phyloP scores from a whole-genome alignment of 352 stramenopile genomes.

The Pythium utonaiense region DNA sequence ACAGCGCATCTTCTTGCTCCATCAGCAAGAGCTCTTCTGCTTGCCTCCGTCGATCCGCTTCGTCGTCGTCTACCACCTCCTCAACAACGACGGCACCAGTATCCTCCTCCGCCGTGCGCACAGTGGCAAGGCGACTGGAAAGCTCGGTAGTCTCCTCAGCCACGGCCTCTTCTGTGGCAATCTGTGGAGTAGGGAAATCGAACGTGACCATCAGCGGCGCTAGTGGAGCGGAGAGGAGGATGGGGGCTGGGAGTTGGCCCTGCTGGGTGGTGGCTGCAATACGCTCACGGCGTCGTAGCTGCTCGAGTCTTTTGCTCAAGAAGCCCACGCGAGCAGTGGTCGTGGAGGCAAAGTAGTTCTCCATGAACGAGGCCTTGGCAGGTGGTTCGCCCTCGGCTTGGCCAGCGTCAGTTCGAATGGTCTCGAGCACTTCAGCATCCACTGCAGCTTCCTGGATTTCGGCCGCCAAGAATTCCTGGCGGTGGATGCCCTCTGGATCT shows the following conservation, averaged over 20 bases:
- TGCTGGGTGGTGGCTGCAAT: neutral
- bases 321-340: neutral
- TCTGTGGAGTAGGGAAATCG: neutral
- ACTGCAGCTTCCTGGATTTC: slow-evolving; percentile 43
- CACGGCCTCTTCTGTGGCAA: neutral
- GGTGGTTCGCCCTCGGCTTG: neutral
- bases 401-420: slow-evolving; percentile 14
- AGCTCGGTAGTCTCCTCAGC: neutral
- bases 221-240: neutral
- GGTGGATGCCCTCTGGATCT: slow-evolving; percentile 39
- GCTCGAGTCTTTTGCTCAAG: neutral
- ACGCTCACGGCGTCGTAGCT: neutral
- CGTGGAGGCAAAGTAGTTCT: neutral
- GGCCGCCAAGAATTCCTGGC: slow-evolving; percentile 45
- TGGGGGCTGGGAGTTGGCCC: neutral
- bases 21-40: slow-evolving; percentile 30
- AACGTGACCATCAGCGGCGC: neutral
- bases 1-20: slow-evolving; percentile 34
- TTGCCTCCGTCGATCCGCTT: slow-evolving; percentile 10
- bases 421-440: slow-evolving; percentile 32
- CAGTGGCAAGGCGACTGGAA: neutral
- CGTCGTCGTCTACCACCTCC: neutral
- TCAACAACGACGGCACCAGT: neutral
- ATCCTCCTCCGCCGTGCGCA: neutral
- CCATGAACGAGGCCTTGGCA: neutral